These are phyloP conservation scores for Aureobasidium subglaciale DNA, from an alignment of 2,329 filamentous ascomycete genomes.

Conservation along the genomic window DNA sequence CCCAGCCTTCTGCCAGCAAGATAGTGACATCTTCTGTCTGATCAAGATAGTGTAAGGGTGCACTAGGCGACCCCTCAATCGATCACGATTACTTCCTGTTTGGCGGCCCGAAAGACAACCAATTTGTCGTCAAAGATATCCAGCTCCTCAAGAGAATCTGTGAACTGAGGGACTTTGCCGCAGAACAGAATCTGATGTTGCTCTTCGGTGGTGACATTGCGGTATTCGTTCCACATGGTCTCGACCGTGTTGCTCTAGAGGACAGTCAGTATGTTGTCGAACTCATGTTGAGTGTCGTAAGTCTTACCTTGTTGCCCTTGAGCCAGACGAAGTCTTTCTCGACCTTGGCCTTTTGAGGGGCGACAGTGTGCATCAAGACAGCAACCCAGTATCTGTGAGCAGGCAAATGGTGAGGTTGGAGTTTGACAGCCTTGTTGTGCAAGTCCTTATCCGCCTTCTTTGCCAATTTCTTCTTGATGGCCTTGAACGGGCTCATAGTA, in stretches of 20 bases:
- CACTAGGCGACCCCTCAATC: not conserved
- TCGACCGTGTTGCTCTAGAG: slow-evolving; percentile 24
- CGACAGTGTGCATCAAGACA: slow-evolving; percentile 21
- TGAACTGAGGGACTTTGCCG: slow-evolving; percentile 19
- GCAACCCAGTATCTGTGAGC: slow-evolving; percentile 29
- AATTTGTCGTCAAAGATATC: slow-evolving; percentile 27
- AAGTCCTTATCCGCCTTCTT: slow-evolving; percentile 19
- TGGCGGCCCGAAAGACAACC: slow-evolving; percentile 23
- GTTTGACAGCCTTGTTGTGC: slow-evolving; percentile 20
- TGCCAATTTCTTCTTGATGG: slow-evolving; percentile 1
- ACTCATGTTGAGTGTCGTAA: not conserved
- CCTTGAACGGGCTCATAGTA: not conserved
- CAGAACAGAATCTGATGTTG: slow-evolving; percentile 23
- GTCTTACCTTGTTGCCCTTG: slow-evolving; percentile 23
- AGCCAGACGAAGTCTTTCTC: slow-evolving; percentile 28
- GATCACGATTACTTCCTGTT: slow-evolving; percentile 1
- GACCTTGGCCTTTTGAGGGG: slow-evolving; percentile 13
- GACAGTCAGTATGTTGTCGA: not conserved
- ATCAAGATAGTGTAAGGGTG: not conserved
- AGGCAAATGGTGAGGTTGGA: slow-evolving; percentile 21
- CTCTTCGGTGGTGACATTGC: slow-evolving; percentile 15
- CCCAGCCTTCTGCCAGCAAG: not conserved
- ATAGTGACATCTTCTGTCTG: not conserved
- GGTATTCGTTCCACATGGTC: slow-evolving; percentile 26
- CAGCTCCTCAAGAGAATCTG: slow-evolving; percentile 23